Conservation (phyloP, 768 basidiomycete species). For the Nidula microcarpa region DNA sequence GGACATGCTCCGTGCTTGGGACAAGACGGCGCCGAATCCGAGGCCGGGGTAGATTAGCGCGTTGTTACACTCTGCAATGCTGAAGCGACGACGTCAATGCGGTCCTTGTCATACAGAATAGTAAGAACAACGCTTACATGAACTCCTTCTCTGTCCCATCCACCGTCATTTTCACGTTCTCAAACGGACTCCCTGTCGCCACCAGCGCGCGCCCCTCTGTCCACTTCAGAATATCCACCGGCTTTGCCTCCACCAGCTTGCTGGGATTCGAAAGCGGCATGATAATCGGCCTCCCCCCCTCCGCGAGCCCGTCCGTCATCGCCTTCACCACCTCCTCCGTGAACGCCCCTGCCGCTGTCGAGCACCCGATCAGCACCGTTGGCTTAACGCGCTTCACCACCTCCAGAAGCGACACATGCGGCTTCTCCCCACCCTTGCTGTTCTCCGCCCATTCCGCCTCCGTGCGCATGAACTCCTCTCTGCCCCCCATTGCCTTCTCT, state of each 20-base stretch:
- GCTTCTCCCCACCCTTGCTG: constrained; percentile 6
- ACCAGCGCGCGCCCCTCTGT: constrained; percentile 75
- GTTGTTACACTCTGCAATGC: constrained; percentile 76
- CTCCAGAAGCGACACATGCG: constrained; percentile 50
- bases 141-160: constrained; percentile 56
- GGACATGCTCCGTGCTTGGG: constrained; percentile 59
- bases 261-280: constrained; percentile 85
- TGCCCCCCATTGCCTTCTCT: constrained; percentile 29
- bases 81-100: constrained; percentile 15
- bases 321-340: constrained; percentile 65
- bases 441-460: constrained; percentile 53
- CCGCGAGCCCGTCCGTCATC: constrained; percentile 43
- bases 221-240: constrained; percentile 72
- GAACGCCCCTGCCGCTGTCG: constrained; percentile 76
- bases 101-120: background rate
- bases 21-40: constrained; percentile 75
- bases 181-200: constrained; percentile 85
- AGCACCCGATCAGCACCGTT: constrained; percentile 83
- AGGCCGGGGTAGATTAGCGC: constrained; percentile 85
- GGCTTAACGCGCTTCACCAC: constrained; percentile 72
- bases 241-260: constrained; percentile 69
- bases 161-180: constrained; percentile 57
- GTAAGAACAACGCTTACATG: constrained; percentile 36
- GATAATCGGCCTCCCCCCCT: constrained; percentile 66
- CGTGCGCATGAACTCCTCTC: constrained; percentile 50